phyloP scores from a whole-genome alignment of 2,329 filamentous ascomycete genomes.

The Fusarium torulosum region DNA sequence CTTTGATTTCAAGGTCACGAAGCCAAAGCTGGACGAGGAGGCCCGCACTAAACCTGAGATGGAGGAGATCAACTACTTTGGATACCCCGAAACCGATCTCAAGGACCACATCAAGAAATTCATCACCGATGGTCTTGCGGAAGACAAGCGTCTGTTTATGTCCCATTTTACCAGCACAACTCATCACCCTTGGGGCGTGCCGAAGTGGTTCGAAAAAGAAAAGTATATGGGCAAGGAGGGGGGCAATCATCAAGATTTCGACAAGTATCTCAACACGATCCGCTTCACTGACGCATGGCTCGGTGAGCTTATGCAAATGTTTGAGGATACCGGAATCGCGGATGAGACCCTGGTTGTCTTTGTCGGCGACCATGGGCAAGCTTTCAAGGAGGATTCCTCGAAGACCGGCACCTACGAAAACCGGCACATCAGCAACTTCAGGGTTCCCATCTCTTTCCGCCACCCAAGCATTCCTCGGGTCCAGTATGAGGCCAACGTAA shows the following conservation, averaged over 20 bases:
- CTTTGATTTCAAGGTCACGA: constrained; percentile 49
- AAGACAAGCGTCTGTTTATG: constrained; percentile 52
- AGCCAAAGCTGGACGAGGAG: constrained; percentile 47
- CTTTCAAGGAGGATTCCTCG: constrained; percentile 51
- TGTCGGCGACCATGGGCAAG: constrained; percentile 52
- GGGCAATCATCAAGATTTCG: constrained; percentile 47
- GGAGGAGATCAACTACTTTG: constrained; percentile 51
- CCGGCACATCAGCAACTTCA: constrained; percentile 50
- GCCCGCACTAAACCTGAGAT: constrained; percentile 36
- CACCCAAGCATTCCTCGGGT: constrained; percentile 51
- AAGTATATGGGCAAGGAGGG: constrained; percentile 44
- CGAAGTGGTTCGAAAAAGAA: constrained; percentile 45
- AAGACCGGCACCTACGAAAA: constrained; percentile 51
- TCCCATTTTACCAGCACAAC: constrained; percentile 54
- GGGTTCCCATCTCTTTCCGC: constrained; percentile 50
- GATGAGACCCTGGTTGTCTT: constrained; percentile 52
- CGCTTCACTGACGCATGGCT: constrained; percentile 52
- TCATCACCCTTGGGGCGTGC: constrained; percentile 50
- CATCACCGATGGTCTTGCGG: constrained; percentile 47
- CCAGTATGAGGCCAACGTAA: constrained; percentile 48
- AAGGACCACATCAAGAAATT: constrained; percentile 51
- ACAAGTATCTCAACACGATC: constrained; percentile 51
- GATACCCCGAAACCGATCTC: constrained; percentile 50
- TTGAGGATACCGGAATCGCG: constrained; percentile 50
- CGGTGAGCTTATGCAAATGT: constrained; percentile 49